phyloP scores from a whole-genome alignment of 257 asterid species.

The Solanum habrochaites region DNA sequence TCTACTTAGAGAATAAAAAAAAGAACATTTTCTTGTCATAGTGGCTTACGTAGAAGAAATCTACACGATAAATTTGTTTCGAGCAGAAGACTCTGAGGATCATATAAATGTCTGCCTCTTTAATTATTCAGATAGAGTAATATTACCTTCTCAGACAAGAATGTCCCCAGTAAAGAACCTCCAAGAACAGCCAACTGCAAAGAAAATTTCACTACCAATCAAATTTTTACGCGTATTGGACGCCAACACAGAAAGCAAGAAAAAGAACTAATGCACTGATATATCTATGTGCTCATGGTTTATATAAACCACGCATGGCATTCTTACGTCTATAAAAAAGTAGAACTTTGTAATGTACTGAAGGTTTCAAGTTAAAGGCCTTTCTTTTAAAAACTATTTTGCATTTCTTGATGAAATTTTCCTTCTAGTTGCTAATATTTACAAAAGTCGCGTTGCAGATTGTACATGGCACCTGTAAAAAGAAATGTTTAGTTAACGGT shows the following conservation, averaged over 20 bases:
- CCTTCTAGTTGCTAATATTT: neutral
- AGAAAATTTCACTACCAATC: neutral
- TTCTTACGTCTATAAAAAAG: neutral
- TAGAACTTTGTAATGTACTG: neutral
- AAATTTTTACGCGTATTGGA: neutral
- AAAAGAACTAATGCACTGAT: neutral
- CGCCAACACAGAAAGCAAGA: neutral
- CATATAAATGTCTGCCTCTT: neutral
- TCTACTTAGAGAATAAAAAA: neutral
- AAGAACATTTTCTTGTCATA: neutral
- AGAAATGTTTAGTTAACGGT: neutral
- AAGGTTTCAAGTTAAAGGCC: neutral
- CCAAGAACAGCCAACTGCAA: slow-evolving; percentile 96
- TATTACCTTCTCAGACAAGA: slow-evolving; percentile 81
- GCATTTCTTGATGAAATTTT: neutral
- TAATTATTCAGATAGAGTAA: neutral
- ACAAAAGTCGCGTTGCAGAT: neutral
- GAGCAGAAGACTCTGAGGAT: neutral
- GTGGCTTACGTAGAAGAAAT: neutral
- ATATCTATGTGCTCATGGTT: neutral
- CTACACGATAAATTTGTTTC: neutral
- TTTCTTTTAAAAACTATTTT: neutral
- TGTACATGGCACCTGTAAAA: neutral
- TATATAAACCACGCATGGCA: too few species aligned
- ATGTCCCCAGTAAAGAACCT: slow-evolving; percentile 86